Evolutionary conservation across 2,329 filamentous ascomycete species (phyloP), one percentile per base, ranked within the genome.

Genomic region (Pseudogymnoascus sp.): DNA sequence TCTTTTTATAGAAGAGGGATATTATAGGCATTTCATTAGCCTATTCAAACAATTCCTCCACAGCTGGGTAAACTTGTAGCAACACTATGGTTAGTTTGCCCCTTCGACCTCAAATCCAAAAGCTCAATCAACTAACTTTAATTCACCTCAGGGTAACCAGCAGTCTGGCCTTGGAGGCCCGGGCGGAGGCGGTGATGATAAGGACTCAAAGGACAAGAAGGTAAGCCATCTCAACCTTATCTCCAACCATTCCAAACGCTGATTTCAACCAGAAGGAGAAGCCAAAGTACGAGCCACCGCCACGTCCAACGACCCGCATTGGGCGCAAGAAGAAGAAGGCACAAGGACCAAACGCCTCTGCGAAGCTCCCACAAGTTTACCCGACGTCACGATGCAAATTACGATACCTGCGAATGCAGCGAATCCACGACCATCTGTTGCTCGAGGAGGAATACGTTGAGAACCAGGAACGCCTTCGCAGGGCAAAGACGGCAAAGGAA

Each of bases 281-380:
- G 88, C 94, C 94, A 75, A 97, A 96, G 89, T 99, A 99, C 82
- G 94, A 99, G 78, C 94, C 94, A 68, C 94, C 94, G 70, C 94
- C 94, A 77, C 89, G 93, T 73, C 94, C 94, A 67, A 99, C 94
- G 66, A 97, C 94, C 69, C 91, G 94, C 75, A 89, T 99, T 75
- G 94, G 94, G 66, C 91, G 93, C 74, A 97, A 95, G 89, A 99
- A 99, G 90, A 93, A 92, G 84, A 97, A 91, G 87, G 85, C 86
- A 60, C 92, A 89, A 65, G 94, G 94, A 62, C 92, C 91, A 67
- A 97, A 93, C 77, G 92, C 94, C 61, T 91, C 94, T 16, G 91
- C 93, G 64, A 99, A 99, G 79, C 88, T 99, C 25, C 94, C 94
- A 31, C 86, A 91, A 69, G 87, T 99, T 75, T 97, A 91, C 75